Evolutionary conservation across 2,329 filamentous ascomycete species (phyloP).

Genomic region (Lecanicillium sp.): DNA sequence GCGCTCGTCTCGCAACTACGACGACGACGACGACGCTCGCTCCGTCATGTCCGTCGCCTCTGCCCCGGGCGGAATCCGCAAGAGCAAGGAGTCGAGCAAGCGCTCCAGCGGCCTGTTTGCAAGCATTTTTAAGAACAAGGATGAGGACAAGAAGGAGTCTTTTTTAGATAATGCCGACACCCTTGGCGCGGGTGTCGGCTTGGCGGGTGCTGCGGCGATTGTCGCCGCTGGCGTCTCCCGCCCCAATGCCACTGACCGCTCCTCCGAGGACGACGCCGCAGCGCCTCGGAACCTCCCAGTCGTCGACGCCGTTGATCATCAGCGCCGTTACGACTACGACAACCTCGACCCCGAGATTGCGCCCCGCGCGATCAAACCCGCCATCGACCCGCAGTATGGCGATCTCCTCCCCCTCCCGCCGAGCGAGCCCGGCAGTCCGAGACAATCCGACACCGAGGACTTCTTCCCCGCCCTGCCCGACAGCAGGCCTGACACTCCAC

Average conservation of each 20-base stretch:
- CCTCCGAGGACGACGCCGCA: conserved; percentile 21
- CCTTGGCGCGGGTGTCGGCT: conserved; percentile 64
- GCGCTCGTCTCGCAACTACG: conserved; percentile 26
- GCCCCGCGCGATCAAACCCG: conserved; percentile 53
- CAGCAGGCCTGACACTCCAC: conserved; percentile 53
- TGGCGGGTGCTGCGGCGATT: conserved; percentile 44
- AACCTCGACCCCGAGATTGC: conserved; percentile 53
- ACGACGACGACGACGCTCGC: conserved; percentile 43
- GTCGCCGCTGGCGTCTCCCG: conserved; percentile 34
- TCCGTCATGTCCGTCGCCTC: conserved; percentile 40
- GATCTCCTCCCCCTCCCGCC: conserved; percentile 60
- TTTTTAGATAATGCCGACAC: conserved; percentile 69
- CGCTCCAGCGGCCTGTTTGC: conserved; percentile 41
- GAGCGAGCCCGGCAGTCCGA: conserved; percentile 48
- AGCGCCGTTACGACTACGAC: conserved; percentile 22
- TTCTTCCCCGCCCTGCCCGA: conserved; percentile 51
- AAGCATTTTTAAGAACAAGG: conserved; percentile 40
- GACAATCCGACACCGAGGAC: conserved; percentile 26
- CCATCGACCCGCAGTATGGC: conserved; percentile 60
- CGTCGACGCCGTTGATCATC: conserved; percentile 2
- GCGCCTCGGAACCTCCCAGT: conserved; percentile 11
- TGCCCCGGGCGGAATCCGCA: conserved; percentile 27
- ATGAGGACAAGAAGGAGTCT: conserved; percentile 46
- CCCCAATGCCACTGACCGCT: conserved; percentile 26
- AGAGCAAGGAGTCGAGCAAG: conserved; percentile 32